These are phyloP conservation scores for Pelargonium fulgidum DNA, from an alignment of 441 rosid genomes.

Conservation along the genomic window DNA sequence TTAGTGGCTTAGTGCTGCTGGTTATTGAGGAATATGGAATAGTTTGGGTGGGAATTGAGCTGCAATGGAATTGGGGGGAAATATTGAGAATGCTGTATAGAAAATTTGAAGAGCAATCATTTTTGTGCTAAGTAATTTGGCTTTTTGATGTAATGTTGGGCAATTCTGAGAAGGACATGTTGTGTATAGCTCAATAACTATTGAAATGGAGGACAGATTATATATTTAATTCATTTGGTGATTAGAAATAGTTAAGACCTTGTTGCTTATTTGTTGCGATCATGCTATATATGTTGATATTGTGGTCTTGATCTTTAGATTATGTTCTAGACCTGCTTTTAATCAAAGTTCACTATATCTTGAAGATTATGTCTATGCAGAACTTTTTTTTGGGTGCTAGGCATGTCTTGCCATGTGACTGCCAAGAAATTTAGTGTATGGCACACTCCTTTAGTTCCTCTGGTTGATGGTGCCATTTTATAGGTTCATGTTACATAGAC, in stretches of 20 bases:
- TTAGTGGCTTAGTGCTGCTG: not conserved
- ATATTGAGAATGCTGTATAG: no score
- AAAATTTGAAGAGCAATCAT: not conserved
- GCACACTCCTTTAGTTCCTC: not conserved
- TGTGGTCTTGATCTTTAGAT: not conserved
- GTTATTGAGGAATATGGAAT: not conserved
- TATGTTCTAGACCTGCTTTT: not conserved
- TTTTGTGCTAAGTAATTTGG: not conserved
- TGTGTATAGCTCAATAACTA: no score
- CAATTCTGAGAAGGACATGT: no score
- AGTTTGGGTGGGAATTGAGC: not conserved
- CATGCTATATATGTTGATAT: no score
- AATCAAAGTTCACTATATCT: no score
- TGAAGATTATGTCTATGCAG: no score
- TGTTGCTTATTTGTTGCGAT: no score
- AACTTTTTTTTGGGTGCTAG: not conserved
- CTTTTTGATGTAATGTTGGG: no score
- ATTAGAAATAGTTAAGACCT: no score
- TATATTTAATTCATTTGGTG: no score
- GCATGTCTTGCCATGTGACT: not conserved
- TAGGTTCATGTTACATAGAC: not conserved
- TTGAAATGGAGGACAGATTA: no score
- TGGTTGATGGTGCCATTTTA: not conserved
- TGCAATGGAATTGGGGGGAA: no score
- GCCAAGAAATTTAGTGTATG: not conserved